Evolutionary conservation across 2,329 filamentous ascomycete genomes (phyloP).

Genomic region (Claviceps digitariae): DNA sequence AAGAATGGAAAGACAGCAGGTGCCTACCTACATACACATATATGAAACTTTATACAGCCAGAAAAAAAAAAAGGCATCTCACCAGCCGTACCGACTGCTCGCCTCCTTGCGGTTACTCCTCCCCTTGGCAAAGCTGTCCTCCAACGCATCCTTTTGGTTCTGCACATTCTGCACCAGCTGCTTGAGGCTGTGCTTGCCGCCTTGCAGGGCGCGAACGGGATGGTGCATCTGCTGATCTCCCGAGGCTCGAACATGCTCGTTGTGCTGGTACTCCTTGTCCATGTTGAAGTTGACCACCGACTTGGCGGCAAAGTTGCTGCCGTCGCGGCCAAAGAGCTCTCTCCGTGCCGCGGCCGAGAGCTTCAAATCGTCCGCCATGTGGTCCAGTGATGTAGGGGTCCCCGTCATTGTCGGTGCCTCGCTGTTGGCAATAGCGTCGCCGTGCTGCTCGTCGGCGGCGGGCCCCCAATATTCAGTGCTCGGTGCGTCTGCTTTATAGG

Average conservation of each 20-base stretch:
- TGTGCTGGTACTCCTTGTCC: constrained; percentile 72
- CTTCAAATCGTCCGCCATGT: constrained; percentile 64
- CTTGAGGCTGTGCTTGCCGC: constrained; percentile 71
- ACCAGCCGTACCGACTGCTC: constrained; percentile 72
- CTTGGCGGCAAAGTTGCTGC: constrained; percentile 25
- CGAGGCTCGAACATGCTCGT: constrained; percentile 59
- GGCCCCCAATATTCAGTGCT: constrained; percentile 4
- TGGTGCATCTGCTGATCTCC: constrained; percentile 65
- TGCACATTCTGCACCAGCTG: constrained; percentile 76
- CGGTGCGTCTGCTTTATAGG: constrained; percentile 8
- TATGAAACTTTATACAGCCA: not conserved
- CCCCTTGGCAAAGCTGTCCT: constrained; percentile 81
- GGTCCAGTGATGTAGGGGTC: constrained; percentile 44
- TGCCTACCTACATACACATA: no score
- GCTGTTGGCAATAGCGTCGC: no score
- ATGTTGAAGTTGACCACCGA: constrained; percentile 79
- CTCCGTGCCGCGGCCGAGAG: constrained; percentile 64
- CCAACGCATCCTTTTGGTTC: constrained; percentile 72
- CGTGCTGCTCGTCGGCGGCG: constrained; percentile 9
- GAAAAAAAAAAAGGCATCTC: not conserved
- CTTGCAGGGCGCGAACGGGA: constrained; percentile 71
- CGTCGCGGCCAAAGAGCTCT: constrained; percentile 68
- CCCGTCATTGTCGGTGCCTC: constrained; percentile 15
- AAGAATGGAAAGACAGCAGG: no score
- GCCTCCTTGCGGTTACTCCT: constrained; percentile 70